Conservation (phyloP, 768 basidiomycete genomes). For the Termitomyces sp. region DNA sequence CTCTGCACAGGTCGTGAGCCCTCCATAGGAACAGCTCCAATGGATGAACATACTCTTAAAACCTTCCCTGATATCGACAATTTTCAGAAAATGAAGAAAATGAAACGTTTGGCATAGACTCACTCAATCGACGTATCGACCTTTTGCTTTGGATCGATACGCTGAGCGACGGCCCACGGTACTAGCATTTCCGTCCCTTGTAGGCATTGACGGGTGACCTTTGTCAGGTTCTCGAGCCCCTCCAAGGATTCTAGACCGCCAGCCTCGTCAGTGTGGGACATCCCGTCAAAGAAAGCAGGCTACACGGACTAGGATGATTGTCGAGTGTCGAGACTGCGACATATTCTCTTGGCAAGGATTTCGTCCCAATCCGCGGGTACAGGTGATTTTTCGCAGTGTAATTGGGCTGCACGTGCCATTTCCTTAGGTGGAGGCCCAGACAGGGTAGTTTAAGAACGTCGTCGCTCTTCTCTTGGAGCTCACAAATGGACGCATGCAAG, state of each 20-base stretch:
- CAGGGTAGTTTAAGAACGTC: neutral
- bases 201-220: neutral
- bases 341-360: neutral
- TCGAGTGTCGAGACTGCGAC: neutral
- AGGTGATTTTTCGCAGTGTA: too few relatives aligned
- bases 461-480: neutral
- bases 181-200: neutral
- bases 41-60: neutral
- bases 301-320: neutral
- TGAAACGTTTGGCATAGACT: neutral
- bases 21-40: neutral
- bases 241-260: neutral
- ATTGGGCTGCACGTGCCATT: neutral
- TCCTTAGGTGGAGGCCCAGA: too few relatives aligned
- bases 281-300: too few relatives aligned
- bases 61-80: neutral
- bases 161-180: conserved; percentile 2
- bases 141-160: neutral
- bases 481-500: neutral
- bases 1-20: neutral
- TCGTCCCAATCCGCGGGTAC: neutral
- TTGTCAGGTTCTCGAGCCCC: neutral
- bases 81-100: neutral
- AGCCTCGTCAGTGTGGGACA: neutral
- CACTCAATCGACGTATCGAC: neutral